Percentiles rank a stretch among this genome's conserved stretches.
These are phyloP conservation scores for Aspergillus cejpii DNA, from an alignment of 2,329 filamentous ascomycete species.

Conservation along the genomic window DNA sequence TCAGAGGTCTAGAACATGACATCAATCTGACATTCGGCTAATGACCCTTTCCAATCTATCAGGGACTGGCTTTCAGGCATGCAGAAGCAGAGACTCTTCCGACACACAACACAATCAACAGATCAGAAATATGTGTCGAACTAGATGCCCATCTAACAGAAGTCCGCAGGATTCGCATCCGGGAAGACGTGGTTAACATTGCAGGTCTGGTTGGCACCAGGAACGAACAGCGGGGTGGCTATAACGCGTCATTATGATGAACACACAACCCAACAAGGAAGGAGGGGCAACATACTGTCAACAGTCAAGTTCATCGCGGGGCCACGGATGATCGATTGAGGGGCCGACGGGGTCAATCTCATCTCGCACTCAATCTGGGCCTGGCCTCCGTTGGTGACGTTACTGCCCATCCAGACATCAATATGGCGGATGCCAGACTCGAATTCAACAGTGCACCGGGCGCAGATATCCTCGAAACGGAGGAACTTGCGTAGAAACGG, in stretches of 20 bases:
- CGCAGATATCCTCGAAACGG: constrained; percentile 33
- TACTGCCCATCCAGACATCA: constrained; percentile 38
- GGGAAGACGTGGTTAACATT: constrained; percentile 8
- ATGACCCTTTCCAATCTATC: background rate
- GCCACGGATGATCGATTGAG: constrained; percentile 26
- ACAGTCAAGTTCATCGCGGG: constrained; percentile 28
- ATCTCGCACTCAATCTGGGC: constrained; percentile 35
- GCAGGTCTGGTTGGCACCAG: constrained; percentile 1
- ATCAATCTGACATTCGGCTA: background rate
- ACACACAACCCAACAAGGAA: background rate
- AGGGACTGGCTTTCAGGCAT: background rate
- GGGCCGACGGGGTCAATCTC: constrained; percentile 27
- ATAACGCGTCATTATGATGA: background rate
- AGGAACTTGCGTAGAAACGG: constrained; percentile 44
- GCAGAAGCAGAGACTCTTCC: too few relatives aligned
- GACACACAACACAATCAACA: background rate
- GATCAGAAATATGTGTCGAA: background rate
- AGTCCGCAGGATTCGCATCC: constrained; percentile 1
- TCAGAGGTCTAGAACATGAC: background rate
- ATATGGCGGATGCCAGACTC: constrained; percentile 24
- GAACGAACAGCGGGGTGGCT: constrained; percentile 9
- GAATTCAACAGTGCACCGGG: constrained; percentile 28
- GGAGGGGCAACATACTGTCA: constrained; percentile 25
- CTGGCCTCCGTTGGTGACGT: constrained; percentile 24
- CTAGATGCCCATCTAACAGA: background rate